Percentiles rank a stretch among this genome's conserved stretches.
Conservation (phyloP, 108 stramenopile species). For the Pelagomonas calceolata region DNA sequence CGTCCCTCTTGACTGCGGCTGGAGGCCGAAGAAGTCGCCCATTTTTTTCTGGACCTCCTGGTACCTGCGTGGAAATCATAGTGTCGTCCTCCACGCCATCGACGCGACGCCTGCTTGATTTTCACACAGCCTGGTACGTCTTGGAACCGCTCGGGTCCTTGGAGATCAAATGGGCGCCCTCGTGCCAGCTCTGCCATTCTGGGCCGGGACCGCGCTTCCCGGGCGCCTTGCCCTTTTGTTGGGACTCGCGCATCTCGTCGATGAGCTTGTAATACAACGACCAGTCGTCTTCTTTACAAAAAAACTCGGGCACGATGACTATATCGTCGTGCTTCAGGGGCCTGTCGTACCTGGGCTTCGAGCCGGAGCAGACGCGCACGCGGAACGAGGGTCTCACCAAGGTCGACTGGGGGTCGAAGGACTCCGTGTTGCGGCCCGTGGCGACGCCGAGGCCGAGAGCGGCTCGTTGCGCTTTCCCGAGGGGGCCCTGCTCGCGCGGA, state of each 20-base stretch:
- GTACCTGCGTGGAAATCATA: slow-evolving; percentile 23
- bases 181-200: slow-evolving; percentile 68
- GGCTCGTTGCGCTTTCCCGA: neutral
- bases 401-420: slow-evolving; percentile 33
- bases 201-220: slow-evolving; percentile 16
- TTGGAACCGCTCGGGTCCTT: slow-evolving; percentile 45
- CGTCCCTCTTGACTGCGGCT: slow-evolving; percentile 37
- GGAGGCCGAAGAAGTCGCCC: slow-evolving; percentile 60
- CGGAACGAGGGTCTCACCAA: slow-evolving; percentile 60
- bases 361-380: slow-evolving; percentile 34
- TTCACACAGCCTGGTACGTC: neutral
- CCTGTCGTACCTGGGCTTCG: slow-evolving; percentile 13
- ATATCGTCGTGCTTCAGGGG: slow-evolving; percentile 68
- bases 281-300: slow-evolving; percentile 62
- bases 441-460: neutral
- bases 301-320: slow-evolving; percentile 71
- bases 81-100: too few species aligned
- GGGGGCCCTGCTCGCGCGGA: neutral
- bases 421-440: neutral
- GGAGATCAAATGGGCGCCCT: slow-evolving; percentile 66
- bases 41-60: slow-evolving; percentile 44
- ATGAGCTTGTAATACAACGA: slow-evolving; percentile 58
- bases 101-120: neutral
- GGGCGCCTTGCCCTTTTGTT: slow-evolving; percentile 13
- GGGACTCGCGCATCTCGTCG: slow-evolving; percentile 53